Percentiles rank a stretch among this genome's conserved stretches.
These are phyloP conservation scores for Podospora conica DNA, from an alignment of 495 filamentous ascomycete species.

Conservation along the genomic window DNA sequence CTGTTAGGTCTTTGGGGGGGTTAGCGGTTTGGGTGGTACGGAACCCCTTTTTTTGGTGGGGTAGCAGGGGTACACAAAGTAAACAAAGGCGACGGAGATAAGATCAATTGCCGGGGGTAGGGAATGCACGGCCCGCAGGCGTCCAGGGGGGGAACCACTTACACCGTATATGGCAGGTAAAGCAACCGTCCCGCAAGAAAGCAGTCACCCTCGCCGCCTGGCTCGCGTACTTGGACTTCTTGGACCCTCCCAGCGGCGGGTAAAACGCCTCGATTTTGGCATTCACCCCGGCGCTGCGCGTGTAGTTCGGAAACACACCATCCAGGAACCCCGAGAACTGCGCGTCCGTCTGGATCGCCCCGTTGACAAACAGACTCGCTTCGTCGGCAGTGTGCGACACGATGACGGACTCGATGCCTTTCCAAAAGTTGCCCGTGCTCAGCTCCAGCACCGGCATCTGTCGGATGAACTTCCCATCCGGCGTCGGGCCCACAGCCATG, in stretches of 20 bases:
- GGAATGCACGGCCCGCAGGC: no score
- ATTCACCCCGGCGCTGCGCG: conserved; percentile 26
- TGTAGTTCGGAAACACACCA: conserved; percentile 35
- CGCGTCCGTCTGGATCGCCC: conserved; percentile 44
- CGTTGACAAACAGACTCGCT: conserved; percentile 32
- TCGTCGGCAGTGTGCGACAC: conserved; percentile 39
- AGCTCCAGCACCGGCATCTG: conserved; percentile 42
- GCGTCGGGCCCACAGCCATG: conserved; percentile 40
- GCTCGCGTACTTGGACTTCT: conserved; percentile 21
- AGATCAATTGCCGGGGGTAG: no score
- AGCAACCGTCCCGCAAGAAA: conserved; percentile 32
- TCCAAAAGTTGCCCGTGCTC: conserved; percentile 39
- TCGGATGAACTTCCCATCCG: conserved; percentile 41
- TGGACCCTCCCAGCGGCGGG: conserved; percentile 20
- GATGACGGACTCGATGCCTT: conserved; percentile 33
- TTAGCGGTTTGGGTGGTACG: not conserved
- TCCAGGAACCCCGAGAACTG: conserved; percentile 48
- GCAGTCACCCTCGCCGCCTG: conserved; percentile 30
- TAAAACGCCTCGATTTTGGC: conserved; percentile 31
- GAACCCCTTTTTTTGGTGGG: not conserved
- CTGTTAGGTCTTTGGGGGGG: conserved; percentile 23
- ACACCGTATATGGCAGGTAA: conserved; percentile 37
- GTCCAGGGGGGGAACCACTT: conserved; percentile 4
- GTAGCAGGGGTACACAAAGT: not conserved
- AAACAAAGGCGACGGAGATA: no score